phyloP scores from a whole-genome alignment of 2,329 filamentous ascomycete genomes.

The Nemania sp. region DNA sequence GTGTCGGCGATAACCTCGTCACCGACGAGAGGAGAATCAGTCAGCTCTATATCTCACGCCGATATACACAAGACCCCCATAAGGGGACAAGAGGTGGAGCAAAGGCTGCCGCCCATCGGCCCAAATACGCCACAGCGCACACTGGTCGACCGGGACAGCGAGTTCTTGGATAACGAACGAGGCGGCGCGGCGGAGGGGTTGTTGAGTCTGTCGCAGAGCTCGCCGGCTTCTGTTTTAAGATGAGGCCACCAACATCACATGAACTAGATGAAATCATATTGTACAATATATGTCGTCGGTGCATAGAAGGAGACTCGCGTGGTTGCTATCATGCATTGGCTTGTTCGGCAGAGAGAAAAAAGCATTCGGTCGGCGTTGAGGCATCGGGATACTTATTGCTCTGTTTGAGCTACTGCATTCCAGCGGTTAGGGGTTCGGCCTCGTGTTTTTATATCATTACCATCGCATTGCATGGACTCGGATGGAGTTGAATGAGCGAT shows the following conservation, averaged over 20 bases:
- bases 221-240: constrained; percentile 33
- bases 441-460: constrained; percentile 2
- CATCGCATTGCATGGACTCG: neutral
- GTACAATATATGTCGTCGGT: constrained; percentile 30
- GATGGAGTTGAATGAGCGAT: constrained; percentile 16
- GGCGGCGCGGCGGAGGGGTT: constrained; percentile 66
- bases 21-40: constrained; percentile 21
- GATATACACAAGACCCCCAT: constrained; percentile 13
- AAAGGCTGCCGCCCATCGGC: constrained; percentile 28
- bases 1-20: constrained; percentile 24
- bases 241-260: neutral
- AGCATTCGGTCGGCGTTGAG: constrained; percentile 34
- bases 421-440: neutral
- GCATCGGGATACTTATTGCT: constrained; percentile 12
- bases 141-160: constrained; percentile 41
- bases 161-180: constrained; percentile 59
- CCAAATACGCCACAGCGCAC: constrained; percentile 33
- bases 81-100: constrained; percentile 40
- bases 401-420: constrained; percentile 16
- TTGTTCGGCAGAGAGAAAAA: constrained; percentile 7
- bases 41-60: neutral
- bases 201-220: constrained; percentile 59
- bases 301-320: constrained; percentile 4
- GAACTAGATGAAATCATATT: constrained; percentile 7
- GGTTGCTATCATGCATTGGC: constrained; percentile 15